These are phyloP conservation scores for Starmerella apicola DNA, from an alignment of 805 yeast species.

Conservation along the genomic window DNA sequence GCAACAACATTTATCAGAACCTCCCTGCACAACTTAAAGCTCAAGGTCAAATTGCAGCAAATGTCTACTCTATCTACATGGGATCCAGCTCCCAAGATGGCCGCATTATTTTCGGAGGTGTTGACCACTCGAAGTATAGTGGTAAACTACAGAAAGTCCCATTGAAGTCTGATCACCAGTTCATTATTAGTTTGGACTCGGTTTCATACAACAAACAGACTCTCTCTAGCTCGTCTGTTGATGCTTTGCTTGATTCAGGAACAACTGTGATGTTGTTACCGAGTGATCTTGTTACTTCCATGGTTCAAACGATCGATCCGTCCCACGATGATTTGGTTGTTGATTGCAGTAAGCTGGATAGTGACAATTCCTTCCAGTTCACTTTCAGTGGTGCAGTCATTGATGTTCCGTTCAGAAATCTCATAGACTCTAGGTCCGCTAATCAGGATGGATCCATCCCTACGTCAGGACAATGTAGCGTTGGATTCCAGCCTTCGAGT, in stretches of 20 bases:
- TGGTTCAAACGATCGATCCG: conserved; percentile 6
- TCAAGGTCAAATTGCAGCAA: conserved; percentile 31
- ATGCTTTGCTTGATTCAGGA: conserved; percentile 43
- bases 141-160: conserved; percentile 30
- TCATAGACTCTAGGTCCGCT: conserved; percentile 2
- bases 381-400: conserved; percentile 15
- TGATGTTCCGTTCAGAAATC: conserved; percentile 8
- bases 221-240: conserved; percentile 20
- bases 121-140: conserved; percentile 31
- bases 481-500: conserved; percentile 1
- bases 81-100: conserved; percentile 29
- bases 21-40: conserved; percentile 27
- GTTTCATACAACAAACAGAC: conserved; percentile 4
- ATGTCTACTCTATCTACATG: conserved; percentile 36
- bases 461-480: conserved; percentile 14
- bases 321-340: conserved; percentile 19
- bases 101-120: conserved; percentile 32
- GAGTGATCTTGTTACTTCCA: conserved; percentile 2
- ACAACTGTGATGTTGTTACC: conserved; percentile 37
- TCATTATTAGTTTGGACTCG: conserved; percentile 3
- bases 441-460: conserved; percentile 3
- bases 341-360: conserved; percentile 6
- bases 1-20: conserved; percentile 29
- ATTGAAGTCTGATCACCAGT: conserved; percentile 15
- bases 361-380: conserved; percentile 5